A percentile compares a stretch with the other conserved stretches of the same genome.
Conservation (phyloP, 768 basidiomycete genomes). For the Hygrocybe coccinea region DNA sequence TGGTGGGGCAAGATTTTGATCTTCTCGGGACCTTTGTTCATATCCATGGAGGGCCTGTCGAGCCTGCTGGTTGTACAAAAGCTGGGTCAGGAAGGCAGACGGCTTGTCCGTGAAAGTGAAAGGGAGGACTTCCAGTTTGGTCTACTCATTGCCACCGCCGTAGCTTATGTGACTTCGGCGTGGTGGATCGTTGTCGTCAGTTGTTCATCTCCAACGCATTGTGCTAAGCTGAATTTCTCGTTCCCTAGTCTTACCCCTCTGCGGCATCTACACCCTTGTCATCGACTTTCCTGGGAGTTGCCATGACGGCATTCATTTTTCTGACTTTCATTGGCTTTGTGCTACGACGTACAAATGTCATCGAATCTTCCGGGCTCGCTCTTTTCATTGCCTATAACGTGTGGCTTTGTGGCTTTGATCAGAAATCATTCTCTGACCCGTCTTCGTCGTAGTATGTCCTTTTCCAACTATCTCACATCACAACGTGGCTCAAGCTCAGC, state of each 20-base stretch:
- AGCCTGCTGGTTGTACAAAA: conserved; percentile 79
- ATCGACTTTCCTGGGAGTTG: conserved; percentile 83
- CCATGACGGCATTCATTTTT: conserved; percentile 84
- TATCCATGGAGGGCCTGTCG: conserved; percentile 78
- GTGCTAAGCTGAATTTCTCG: background rate
- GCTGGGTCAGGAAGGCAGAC: conserved; percentile 71
- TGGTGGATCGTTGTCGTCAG: conserved; percentile 83
- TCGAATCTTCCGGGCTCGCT: conserved; percentile 84
- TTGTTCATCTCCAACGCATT: conserved; percentile 14
- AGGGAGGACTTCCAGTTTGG: conserved; percentile 75
- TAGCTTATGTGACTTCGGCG: conserved; percentile 73
- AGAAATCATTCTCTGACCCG: conserved; percentile 65
- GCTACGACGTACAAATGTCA: conserved; percentile 82
- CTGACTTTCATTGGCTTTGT: conserved; percentile 89
- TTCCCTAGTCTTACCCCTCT: conserved; percentile 66
- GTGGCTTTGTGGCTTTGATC: conserved; percentile 83
- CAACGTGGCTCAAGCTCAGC: background rate
- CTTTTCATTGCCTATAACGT: conserved; percentile 87
- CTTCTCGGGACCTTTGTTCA: conserved; percentile 71
- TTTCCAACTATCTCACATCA: background rate
- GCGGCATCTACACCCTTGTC: conserved; percentile 81
- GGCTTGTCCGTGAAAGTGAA: conserved; percentile 62
- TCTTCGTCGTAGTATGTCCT: conserved; percentile 71
- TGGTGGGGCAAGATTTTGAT: conserved; percentile 73
- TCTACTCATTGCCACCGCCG: conserved; percentile 69